phyloP scores from a whole-genome alignment of 2,329 filamentous ascomycete genomes.

The Ciborinia camelliae region DNA sequence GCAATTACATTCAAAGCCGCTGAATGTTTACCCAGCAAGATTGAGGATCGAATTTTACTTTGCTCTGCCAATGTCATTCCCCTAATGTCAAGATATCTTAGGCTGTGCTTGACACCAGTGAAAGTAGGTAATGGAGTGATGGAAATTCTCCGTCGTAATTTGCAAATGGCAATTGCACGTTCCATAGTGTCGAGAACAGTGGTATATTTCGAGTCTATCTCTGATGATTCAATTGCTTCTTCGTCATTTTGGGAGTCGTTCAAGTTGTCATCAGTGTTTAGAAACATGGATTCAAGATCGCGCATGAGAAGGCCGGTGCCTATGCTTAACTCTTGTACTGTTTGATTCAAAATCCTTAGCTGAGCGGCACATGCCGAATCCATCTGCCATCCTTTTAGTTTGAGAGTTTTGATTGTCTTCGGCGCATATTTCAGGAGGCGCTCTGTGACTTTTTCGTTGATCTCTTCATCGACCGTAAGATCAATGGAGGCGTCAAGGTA shows the following conservation, averaged over 20 bases:
- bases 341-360: not conserved
- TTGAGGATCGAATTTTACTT: slow-evolving; percentile 21
- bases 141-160: slow-evolving; percentile 22
- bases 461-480: not conserved
- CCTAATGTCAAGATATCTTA: slow-evolving; percentile 23
- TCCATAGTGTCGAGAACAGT: slow-evolving; percentile 22
- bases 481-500: not conserved
- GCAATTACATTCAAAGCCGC: slow-evolving; percentile 22
- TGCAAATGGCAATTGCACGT: slow-evolving; percentile 26
- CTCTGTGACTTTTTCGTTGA: slow-evolving; percentile 6
- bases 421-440: slow-evolving; percentile 6
- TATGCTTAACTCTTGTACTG: slow-evolving; percentile 18
- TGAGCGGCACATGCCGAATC: not conserved
- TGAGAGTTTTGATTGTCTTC: slow-evolving; percentile 9
- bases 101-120: not conserved
- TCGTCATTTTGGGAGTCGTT: not conserved
- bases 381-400: slow-evolving; percentile 16
- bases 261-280: slow-evolving; percentile 13
- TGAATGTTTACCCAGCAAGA: slow-evolving; percentile 24
- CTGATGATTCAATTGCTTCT: slow-evolving; percentile 1
- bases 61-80: slow-evolving; percentile 23
- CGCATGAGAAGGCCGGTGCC: slow-evolving; percentile 21
- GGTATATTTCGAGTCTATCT: slow-evolving; percentile 16
- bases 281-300: slow-evolving; percentile 25
- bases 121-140: not conserved